Conservation (phyloP, 495 filamentous ascomycete genomes). For the Penicillium lagena region DNA sequence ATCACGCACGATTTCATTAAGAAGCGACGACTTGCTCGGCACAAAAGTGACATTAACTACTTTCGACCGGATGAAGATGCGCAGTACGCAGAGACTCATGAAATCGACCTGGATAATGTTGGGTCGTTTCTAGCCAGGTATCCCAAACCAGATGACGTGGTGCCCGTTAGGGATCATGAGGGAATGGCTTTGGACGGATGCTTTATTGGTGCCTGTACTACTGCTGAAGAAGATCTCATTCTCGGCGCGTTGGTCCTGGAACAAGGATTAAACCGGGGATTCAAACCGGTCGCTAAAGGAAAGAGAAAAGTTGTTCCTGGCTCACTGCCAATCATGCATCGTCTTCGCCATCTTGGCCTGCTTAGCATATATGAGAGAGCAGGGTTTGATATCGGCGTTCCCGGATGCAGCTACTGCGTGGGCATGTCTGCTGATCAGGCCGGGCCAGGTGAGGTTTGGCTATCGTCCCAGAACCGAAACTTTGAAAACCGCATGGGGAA, state of each 20-base stretch:
- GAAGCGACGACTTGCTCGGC: conserved; percentile 15
- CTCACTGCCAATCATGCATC: conserved; percentile 27
- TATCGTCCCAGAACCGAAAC: conserved; percentile 41
- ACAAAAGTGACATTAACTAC: conserved; percentile 25
- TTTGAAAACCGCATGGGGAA: conserved; percentile 44
- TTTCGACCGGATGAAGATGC: conserved; percentile 34
- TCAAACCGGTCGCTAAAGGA: conserved; percentile 20
- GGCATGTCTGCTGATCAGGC: conserved; percentile 39
- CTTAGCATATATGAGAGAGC: conserved; percentile 30
- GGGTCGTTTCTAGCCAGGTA: conserved; percentile 30
- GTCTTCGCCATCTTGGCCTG: conserved; percentile 26
- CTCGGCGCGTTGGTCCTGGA: conserved; percentile 34
- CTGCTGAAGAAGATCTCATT: conserved; percentile 40
- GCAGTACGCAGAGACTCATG: conserved; percentile 25
- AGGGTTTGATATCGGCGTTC: conserved; percentile 35
- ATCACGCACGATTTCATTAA: conserved; percentile 26
- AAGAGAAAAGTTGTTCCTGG: conserved; percentile 36
- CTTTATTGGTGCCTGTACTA: conserved; percentile 47
- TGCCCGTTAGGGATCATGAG: conserved; percentile 24
- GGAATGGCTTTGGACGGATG: conserved; percentile 33
- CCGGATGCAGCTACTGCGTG: conserved; percentile 43
- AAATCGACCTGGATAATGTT: conserved; percentile 32
- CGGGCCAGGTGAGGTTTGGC: conserved; percentile 34
- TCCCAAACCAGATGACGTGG: conserved; percentile 41
- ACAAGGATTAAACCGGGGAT: conserved; percentile 22